These are phyloP conservation scores for Exsudoporus floridanus DNA, from an alignment of 1,284 basidiomycete genomes.

Conservation along the genomic window DNA sequence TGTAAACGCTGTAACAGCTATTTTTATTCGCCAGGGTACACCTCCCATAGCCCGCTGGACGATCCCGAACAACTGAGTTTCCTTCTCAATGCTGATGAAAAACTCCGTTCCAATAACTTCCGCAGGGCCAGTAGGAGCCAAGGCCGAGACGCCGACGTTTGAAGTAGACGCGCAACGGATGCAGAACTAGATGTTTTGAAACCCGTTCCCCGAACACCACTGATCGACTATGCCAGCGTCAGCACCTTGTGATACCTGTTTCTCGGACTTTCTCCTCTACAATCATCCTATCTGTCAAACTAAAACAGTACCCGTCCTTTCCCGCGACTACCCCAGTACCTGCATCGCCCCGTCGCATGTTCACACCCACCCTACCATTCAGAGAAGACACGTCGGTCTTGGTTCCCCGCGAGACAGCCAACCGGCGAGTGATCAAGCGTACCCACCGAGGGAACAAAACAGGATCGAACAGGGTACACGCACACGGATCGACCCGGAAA, in stretches of 20 bases:
- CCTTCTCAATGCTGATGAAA: neutral
- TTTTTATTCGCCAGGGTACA: neutral
- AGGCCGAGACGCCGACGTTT: neutral
- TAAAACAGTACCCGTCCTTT: no score
- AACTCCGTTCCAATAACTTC: neutral
- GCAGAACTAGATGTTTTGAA: neutral
- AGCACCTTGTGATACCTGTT: no score
- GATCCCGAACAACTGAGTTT: neutral
- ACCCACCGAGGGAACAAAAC: slow-evolving; percentile 69
- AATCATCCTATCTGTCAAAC: slow-evolving; percentile 33
- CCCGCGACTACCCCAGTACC: no score
- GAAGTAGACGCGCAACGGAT: neutral
- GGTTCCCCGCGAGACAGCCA: slow-evolving; percentile 56
- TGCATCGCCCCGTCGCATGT: no score
- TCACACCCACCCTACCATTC: slow-evolving; percentile 38
- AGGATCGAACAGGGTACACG: slow-evolving; percentile 65
- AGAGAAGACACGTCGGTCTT: slow-evolving; percentile 56
- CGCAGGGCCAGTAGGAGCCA: neutral
- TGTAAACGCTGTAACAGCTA: neutral
- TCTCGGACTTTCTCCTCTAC: no score
- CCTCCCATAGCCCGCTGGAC: neutral
- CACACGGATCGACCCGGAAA: slow-evolving; percentile 54
- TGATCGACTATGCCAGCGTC: no score
- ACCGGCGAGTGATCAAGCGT: no score
- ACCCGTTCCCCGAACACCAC: neutral